A percentile compares a stretch with the other conserved stretches of the same genome.
Evolutionary conservation across 2,329 filamentous ascomycete genomes (phyloP).

Genomic region (Aureobasidium musti): DNA sequence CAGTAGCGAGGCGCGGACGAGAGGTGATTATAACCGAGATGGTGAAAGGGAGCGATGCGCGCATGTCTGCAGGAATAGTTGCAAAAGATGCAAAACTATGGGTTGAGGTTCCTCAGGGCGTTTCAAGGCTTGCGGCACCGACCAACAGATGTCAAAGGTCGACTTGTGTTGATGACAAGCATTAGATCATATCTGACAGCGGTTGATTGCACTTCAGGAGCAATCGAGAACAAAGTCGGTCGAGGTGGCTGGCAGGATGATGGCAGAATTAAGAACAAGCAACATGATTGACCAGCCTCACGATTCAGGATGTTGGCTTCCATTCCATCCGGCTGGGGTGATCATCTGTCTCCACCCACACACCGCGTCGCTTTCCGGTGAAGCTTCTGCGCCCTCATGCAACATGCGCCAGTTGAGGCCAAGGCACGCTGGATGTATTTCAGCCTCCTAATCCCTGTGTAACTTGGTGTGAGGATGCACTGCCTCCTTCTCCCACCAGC

Average conservation of each 20-base stretch:
- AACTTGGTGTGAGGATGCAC: conserved; percentile 17
- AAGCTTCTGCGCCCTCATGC: conserved; percentile 22
- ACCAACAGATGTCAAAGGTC: conserved; percentile 6
- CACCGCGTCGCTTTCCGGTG: conserved; percentile 14
- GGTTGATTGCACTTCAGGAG: conserved; percentile 4
- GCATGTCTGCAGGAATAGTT: conserved; percentile 6
- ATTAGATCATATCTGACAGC: conserved; percentile 23
- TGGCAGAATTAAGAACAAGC: conserved; percentile 8
- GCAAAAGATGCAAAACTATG: conserved; percentile 7
- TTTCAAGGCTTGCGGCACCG: not conserved
- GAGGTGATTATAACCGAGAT: conserved; percentile 8
- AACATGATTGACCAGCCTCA: conserved; percentile 22
- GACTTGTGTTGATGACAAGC: not conserved
- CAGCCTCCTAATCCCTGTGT: conserved; percentile 17
- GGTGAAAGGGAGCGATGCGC: conserved; percentile 2
- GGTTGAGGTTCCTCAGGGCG: conserved; percentile 1
- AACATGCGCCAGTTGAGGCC: conserved; percentile 12
- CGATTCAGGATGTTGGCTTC: conserved; percentile 11
- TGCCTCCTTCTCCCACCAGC: conserved; percentile 9
- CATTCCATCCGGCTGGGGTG: conserved; percentile 23
- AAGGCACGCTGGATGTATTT: conserved; percentile 19
- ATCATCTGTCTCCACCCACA: conserved; percentile 27
- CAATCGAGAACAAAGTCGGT: not conserved
- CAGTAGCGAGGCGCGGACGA: not conserved
- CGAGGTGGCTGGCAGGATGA: conserved; percentile 22